Base-by-base conservation (phyloP, 23 red algal genomes). In the Gracilaria domingensis region DNA sequence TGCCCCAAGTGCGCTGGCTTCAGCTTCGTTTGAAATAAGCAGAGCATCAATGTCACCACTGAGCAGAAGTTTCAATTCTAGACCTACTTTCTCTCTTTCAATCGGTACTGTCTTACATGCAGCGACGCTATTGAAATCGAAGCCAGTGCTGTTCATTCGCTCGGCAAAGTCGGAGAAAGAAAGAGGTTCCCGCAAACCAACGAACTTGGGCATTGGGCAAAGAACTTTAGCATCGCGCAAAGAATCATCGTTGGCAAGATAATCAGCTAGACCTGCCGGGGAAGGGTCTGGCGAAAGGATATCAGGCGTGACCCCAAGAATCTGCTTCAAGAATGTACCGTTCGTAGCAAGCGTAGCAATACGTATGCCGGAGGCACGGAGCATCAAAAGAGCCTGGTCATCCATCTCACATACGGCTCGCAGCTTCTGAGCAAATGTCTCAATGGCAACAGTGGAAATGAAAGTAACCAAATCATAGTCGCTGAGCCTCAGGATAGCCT, bases 391-490 rank as follows among this genome's bases (percentile, higher is more conserved):
- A 34, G 47, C 65, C 29, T 60, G 67, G 13, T 60, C 53, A 42
- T 88, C 51, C 6, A 16, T 17, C 16, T 75, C 84, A n/a, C 50
- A 62, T 6, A 88, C 7, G 28, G 67, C 25, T 48, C 44, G 16
- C 37, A 88, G 30, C n/a, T 59, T 55, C 23, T 60, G 40, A 1
- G 65, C 66, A 21, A 88, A 72, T 16, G 30, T 59, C 26, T 32
- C 51, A 32, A 88, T 78, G 26, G 66, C 84, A 3, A 37, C 78
- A 25, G 61, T 17, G 23, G 69, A 88, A 0, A 66, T 60, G 6
- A 88, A 88, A 18, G 67, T 48, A 58, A 88, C 24, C 12, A 88
- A 28, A 36, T 88, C 84, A 78, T 75, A 88, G 7, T 74, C 64
- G 65, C 66, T 49, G 35, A 88, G 65, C 51, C 47, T 88, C 71